These are phyloP conservation scores for Xylaria curta DNA, from an alignment of 495 filamentous ascomycete genomes.

Conservation along the genomic window DNA sequence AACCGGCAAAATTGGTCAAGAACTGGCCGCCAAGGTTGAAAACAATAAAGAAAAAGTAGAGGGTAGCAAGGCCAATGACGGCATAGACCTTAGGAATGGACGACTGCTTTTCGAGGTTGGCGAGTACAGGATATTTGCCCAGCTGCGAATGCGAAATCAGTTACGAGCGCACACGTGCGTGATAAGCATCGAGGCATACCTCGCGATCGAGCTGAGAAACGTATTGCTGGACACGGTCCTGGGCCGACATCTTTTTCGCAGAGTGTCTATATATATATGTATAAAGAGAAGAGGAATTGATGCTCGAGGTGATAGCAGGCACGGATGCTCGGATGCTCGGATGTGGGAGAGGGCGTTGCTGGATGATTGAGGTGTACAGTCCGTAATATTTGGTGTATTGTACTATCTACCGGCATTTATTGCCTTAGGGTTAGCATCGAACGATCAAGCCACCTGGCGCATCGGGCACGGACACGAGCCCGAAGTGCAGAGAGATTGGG, in stretches of 20 bases:
- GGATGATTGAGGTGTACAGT: neutral
- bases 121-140: conserved; percentile 91
- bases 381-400: conserved; percentile 18
- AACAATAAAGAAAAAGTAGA: conserved; percentile 98
- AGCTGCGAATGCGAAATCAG: conserved; percentile 63
- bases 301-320: conserved; percentile 24
- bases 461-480: conserved; percentile 6
- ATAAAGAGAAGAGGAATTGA: conserved; percentile 17
- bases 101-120: conserved; percentile 96
- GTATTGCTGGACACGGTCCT: conserved; percentile 88
- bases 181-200: conserved; percentile 59
- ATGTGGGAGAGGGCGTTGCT: conserved; percentile 30
- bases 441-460: conserved; percentile 37
- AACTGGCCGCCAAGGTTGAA: conserved; percentile 99
- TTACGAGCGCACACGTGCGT: neutral
- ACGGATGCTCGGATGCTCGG: conserved; percentile 32
- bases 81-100: conserved; percentile 95
- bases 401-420: conserved; percentile 27
- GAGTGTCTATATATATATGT: conserved; percentile 24
- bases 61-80: conserved; percentile 79
- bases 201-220: conserved; percentile 96
- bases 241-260: conserved; percentile 68
- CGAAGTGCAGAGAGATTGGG: neutral
- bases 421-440: conserved; percentile 40
- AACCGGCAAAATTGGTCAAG: conserved; percentile 95